Conservation (phyloP, 192 early-diverging fungal species). For the Bifiguratus adelaidae region DNA sequence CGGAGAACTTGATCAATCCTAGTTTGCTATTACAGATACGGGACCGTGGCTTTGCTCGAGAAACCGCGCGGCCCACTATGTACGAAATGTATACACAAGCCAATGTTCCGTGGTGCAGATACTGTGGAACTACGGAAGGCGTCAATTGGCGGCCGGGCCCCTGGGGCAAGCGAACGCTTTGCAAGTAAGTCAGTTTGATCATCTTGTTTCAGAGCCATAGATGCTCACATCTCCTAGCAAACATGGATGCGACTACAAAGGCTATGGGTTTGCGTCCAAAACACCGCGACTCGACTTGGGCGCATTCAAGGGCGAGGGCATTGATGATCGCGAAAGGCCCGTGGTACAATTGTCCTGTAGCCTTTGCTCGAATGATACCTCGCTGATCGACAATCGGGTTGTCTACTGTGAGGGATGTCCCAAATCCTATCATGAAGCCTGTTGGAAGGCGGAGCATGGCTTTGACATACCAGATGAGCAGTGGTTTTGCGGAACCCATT, state of each 20-base stretch:
- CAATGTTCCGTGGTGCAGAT: slow-evolving; percentile 80
- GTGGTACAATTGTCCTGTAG: slow-evolving; percentile 84
- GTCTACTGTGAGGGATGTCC: slow-evolving; percentile 81
- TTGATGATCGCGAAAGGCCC: slow-evolving; percentile 70
- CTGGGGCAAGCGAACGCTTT: slow-evolving; percentile 89
- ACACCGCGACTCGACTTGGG: slow-evolving; percentile 76
- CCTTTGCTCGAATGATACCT: slow-evolving; percentile 60
- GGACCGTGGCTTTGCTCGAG: slow-evolving; percentile 3
- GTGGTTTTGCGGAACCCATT: no score
- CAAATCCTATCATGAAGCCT: slow-evolving; percentile 72
- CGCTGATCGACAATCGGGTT: slow-evolving; percentile 45
- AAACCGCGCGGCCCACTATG: slow-evolving; percentile 36
- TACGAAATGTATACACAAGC: slow-evolving; percentile 51
- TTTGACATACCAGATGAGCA: no score
- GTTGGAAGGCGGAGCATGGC: no score
- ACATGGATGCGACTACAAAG: slow-evolving; percentile 93
- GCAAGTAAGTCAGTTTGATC: slow-evolving; percentile 52
- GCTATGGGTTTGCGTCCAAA: slow-evolving; percentile 87
- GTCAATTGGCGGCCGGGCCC: slow-evolving; percentile 88
- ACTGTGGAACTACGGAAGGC: slow-evolving; percentile 83
- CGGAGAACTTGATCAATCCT: no score
- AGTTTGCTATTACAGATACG: no score
- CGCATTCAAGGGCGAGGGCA: slow-evolving; percentile 60
- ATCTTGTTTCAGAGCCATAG: neutral
- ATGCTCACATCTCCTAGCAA: slow-evolving; percentile 32